These are phyloP conservation scores for sorghum (Sorghum bicolor) DNA, from an alignment of 176 grass and related monocot genomes.

Conservation along the genomic window Sorghum_bicolor_NCBIv3 NC_012879.2:56697001-56697500, in stretches of 20 bases:
- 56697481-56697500: no score
- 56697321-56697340: no score
- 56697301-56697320: no score
- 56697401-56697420: no score
- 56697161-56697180: slow-evolving; percentile 18
- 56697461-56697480: no score
- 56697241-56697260: background rate
- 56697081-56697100: background rate
- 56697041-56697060: background rate
- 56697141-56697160: slow-evolving; percentile 33
- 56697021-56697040: slow-evolving; percentile 13
- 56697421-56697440: no score
- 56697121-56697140: background rate
- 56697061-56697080: background rate
- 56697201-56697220: background rate
- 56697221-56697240: no score
- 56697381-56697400: no score
- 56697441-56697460: no score
- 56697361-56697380: no score
- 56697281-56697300: background rate
- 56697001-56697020: background rate
- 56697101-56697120: background rate
- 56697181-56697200: background rate
- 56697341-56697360: no score
- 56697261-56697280: background rate